phyloP scores from a whole-genome alignment of 176 grass and related monocot genomes.

The Chrysopogon serrulatus region DNA sequence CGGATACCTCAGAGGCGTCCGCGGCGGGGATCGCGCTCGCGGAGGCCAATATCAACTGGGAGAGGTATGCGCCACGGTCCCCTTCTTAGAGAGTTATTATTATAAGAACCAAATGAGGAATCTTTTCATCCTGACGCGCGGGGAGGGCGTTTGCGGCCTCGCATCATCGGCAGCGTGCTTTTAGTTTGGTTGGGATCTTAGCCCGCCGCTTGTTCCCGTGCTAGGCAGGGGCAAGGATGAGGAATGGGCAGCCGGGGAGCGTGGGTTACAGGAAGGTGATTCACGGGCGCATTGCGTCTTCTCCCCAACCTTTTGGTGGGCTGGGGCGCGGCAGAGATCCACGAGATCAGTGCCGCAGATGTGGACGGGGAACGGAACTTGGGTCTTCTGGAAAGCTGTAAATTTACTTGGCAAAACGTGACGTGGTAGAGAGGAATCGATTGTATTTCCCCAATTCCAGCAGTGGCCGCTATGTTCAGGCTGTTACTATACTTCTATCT shows the following conservation, averaged over 20 bases:
- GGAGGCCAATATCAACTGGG: constrained; percentile 92
- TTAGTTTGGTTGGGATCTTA: not conserved
- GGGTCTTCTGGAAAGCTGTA: not conserved
- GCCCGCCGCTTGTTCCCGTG: not conserved
- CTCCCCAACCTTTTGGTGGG: not conserved
- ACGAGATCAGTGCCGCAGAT: not conserved
- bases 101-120: not conserved
- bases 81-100: too few species aligned
- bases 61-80: constrained; percentile 42
- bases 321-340: not conserved
- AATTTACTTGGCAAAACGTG: not conserved
- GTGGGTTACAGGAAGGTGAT: not conserved
- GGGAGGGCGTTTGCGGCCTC: not conserved
- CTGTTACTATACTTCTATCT: not conserved
- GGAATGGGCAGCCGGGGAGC: not conserved
- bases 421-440: not conserved
- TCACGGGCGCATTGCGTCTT: not conserved
- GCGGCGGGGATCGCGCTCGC: constrained; percentile 60
- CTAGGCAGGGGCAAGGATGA: not conserved
- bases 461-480: not conserved
- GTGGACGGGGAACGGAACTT: not conserved
- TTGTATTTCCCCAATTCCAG: not conserved
- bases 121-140: not conserved
- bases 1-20: constrained; percentile 49
- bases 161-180: not conserved